Percentiles rank a stretch among this genome's conserved stretches.
phyloP scores from a whole-genome alignment of 2,329 filamentous ascomycete genomes.

The Rasamsonia emersonii region DNA sequence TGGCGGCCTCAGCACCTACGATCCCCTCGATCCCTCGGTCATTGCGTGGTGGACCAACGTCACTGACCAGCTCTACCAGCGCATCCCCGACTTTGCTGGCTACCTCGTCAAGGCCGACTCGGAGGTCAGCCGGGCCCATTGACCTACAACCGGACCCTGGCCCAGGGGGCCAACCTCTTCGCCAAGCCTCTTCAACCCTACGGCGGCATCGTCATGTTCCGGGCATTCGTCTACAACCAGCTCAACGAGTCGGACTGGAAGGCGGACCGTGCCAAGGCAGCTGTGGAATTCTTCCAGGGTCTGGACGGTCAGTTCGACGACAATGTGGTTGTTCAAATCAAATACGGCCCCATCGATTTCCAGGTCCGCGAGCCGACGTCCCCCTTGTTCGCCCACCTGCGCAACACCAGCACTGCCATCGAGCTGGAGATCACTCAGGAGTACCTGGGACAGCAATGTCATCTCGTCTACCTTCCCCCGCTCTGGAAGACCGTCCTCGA shows the following conservation, averaged over 20 bases:
- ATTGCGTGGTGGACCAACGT: conserved; percentile 55
- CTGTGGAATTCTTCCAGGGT: conserved; percentile 56
- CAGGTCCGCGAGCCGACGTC: conserved; percentile 61
- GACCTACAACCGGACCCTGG: conserved; percentile 61
- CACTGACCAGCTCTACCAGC: conserved; percentile 50
- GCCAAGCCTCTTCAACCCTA: conserved; percentile 50
- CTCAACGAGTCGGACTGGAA: conserved; percentile 54
- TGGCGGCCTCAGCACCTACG: conserved; percentile 52
- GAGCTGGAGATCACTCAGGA: conserved; percentile 62
- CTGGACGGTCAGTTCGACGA: conserved; percentile 59
- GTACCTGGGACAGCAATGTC: conserved; percentile 62
- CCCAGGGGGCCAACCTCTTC: conserved; percentile 61
- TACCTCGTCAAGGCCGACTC: conserved; percentile 65
- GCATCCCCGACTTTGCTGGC: conserved; percentile 59
- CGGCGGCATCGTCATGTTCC: conserved; percentile 59
- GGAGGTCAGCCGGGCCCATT: conserved; percentile 61
- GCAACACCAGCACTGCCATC: conserved; percentile 45
- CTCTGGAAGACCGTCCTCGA: conserved; percentile 61
- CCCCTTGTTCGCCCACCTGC: conserved; percentile 52
- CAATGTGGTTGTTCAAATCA: conserved; percentile 65
- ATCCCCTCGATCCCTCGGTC: conserved; percentile 54
- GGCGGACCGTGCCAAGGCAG: conserved; percentile 60
- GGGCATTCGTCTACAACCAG: conserved; percentile 62
- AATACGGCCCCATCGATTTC: conserved; percentile 67
- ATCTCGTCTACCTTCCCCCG: conserved; percentile 59